Base-by-base conservation (phyloP, 257 asterid genomes). In the Solanum etuberosum region DNA sequence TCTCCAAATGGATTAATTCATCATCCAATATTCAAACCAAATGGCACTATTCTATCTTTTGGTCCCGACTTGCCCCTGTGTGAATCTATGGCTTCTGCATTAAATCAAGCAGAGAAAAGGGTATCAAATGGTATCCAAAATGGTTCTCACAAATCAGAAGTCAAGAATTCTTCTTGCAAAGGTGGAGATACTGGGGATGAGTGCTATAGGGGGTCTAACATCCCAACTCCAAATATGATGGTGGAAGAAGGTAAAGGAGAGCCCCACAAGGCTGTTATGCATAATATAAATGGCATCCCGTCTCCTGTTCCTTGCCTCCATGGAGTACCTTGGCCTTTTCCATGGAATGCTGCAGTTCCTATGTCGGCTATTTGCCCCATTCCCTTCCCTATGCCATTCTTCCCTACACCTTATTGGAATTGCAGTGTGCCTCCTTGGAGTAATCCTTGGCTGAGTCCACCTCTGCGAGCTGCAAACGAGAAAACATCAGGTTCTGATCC, bases 21-120 rank as follows among this genome's bases (percentile, higher is more conserved):
- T 48, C 91, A 87, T 89, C 89, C 88, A 23, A 77, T 86, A 15
- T 86, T 91, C 65, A 89, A 93, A 87, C 91, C 94, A 16, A 94
- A 94, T 42, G 93, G 94, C 61, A 90, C 92, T 3, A 93, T 96
- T 90, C 93, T 96, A 40, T 93, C 98, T 18, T 96, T 95, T n/a
- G 94, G 94, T 25, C 88, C 92, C 1, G 93, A 93, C 67, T 71
- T 93, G 4, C 91, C 92, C 2, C 86, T 92, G 46, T 87, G 91
- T 72, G 95, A 92, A 15, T 91, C 98, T 84, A 84, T 91, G 92
- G 90, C 93, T 32, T 88, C 96, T 12, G 91, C 85, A 87, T 86
- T 92, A 90, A 86, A 90, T 88, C 83, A 89, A 57, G 78, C 92
- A 1, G 96, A 93, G 38, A 90, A 88, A 88, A 86, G 88, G 83